Base-by-base conservation (phyloP, 768 basidiomycete species). In the Ramaria rubella region DNA sequence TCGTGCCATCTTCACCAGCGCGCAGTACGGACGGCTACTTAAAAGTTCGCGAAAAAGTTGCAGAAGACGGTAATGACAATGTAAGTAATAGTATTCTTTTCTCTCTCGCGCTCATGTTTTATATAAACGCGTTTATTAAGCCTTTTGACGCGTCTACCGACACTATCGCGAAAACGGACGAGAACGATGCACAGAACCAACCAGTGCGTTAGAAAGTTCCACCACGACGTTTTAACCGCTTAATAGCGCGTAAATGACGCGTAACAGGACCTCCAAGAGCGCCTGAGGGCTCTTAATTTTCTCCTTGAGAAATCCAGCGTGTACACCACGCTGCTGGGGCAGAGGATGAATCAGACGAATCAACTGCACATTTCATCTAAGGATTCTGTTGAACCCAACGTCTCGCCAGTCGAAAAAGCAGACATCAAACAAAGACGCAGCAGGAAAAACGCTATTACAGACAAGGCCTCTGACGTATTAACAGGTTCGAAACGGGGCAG, bases 261-360 rank as follows among this genome's bases (percentile, higher is more conserved):
- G 14, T 11, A 14, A 34, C 36, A 83, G 80, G 81, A 80, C 58
- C 75, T 76, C 49, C 72, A 72, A 14, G 71, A 72, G 31, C 78
- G 82, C 43, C 76, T 78, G 30, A 65, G 71, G 23, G 75, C 79
- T 9, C 81, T 90, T 19, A 75, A 82, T 53, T 81, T 76, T 50
- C 78, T 94, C 24, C 77, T 94, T 21, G 78, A 91, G 53, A 86
- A 86, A 62, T 90, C 89, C 0, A 79, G 81, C 1, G 75, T 85
- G n/a, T 93, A 86, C 63, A 85, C 90, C 1, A 76, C 73, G 52
- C 76, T 89, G 40, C 74, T 94, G 14, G 81, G 83, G 46, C 75
- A 81, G 23, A 80, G 85, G 56, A 92, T 93, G 87, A 87, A 90
- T 59, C 75, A 80, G 64, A 80, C 77, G 55, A 76, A 72, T 59